These are phyloP conservation scores for Carex sylvatica DNA, from an alignment of 202 grass and related monocot species.

Conservation along the genomic window DNA sequence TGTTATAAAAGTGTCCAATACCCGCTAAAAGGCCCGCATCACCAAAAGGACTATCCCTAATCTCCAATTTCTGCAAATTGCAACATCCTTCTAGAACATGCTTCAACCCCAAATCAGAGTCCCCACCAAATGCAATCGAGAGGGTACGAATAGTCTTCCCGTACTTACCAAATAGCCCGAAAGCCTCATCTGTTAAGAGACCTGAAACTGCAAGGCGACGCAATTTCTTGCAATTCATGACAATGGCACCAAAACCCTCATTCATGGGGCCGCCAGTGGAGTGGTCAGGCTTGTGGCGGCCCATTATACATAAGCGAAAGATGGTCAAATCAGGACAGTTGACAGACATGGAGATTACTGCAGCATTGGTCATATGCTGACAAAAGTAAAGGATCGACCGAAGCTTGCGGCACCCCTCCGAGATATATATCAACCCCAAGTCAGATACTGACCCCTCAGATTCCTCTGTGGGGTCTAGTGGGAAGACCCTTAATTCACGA, in stretches of 20 bases:
- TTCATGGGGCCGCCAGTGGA: constrained; percentile 66
- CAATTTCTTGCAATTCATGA: constrained; percentile 81
- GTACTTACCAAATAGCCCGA: constrained; percentile 69
- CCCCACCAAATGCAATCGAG: constrained; percentile 74
- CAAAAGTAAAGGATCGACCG: constrained; percentile 82
- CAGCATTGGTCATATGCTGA: constrained; percentile 85
- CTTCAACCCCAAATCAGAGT: constrained; percentile 54
- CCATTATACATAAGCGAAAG: constrained; percentile 95
- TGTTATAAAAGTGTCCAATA: constrained; percentile 78
- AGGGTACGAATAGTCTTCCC: constrained; percentile 81
- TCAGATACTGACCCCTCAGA: constrained; percentile 72
- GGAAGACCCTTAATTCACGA: constrained; percentile 67
- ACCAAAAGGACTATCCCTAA: constrained; percentile 86
- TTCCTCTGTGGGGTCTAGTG: constrained; percentile 58
- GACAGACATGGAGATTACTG: constrained; percentile 59
- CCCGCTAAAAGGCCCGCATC: constrained; percentile 67
- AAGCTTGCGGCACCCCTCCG: constrained; percentile 65
- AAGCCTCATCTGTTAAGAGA: constrained; percentile 69
- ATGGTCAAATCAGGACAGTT: constrained; percentile 76
- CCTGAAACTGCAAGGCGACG: constrained; percentile 81
- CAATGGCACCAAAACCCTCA: constrained; percentile 84
- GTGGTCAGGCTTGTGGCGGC: constrained; percentile 61
- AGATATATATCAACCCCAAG: constrained; percentile 63
- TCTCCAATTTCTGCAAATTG: constrained; percentile 96
- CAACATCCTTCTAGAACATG: constrained; percentile 68